phyloP scores from a whole-genome alignment of 768 basidiomycete genomes.

The Tylopilus vinaceipallidus region DNA sequence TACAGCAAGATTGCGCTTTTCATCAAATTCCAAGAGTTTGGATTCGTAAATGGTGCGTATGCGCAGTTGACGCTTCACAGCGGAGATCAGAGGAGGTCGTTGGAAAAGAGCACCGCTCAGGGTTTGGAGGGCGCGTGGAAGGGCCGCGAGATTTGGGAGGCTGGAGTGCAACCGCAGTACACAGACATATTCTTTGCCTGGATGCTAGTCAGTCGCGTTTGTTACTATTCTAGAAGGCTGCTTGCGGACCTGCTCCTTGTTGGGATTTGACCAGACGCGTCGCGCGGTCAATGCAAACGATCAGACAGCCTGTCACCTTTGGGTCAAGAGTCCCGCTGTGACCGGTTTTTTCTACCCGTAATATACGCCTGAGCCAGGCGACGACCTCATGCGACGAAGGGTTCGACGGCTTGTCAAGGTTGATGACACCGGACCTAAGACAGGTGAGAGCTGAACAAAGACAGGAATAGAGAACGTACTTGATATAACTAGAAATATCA shows the following conservation, averaged over 20 bases:
- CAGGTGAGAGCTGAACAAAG: not conserved
- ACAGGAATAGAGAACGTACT: slow-evolving; percentile 43
- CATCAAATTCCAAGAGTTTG: slow-evolving; percentile 94
- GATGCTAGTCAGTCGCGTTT: slow-evolving; percentile 1
- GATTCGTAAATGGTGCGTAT: slow-evolving; percentile 97
- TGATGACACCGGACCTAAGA: slow-evolving; percentile 92
- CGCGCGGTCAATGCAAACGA: slow-evolving; percentile 98
- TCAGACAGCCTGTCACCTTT: slow-evolving; percentile 97
- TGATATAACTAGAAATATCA: slow-evolving; percentile 88
- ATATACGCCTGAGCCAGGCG: slow-evolving; percentile 96
- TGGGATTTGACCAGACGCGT: slow-evolving; percentile 97
- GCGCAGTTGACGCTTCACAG: slow-evolving; percentile 96
- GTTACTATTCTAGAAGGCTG: not conserved
- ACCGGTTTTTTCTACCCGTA: slow-evolving; percentile 96
- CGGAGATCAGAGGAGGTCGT: slow-evolving; percentile 97
- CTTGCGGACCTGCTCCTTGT: slow-evolving; percentile 86
- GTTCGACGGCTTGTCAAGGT: slow-evolving; percentile 99
- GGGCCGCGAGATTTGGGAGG: slow-evolving; percentile 76
- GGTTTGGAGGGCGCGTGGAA: slow-evolving; percentile 93
- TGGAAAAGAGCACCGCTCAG: slow-evolving; percentile 98
- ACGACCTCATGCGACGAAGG: slow-evolving; percentile 99
- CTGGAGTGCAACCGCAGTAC: slow-evolving; percentile 89
- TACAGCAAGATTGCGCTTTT: slow-evolving; percentile 92
- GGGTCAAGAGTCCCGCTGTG: slow-evolving; percentile 99
- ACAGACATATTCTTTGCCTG: slow-evolving; percentile 97